phyloP scores from a whole-genome alignment of 2,329 filamentous ascomycete species.

The Talaromyces marneffei region DNA sequence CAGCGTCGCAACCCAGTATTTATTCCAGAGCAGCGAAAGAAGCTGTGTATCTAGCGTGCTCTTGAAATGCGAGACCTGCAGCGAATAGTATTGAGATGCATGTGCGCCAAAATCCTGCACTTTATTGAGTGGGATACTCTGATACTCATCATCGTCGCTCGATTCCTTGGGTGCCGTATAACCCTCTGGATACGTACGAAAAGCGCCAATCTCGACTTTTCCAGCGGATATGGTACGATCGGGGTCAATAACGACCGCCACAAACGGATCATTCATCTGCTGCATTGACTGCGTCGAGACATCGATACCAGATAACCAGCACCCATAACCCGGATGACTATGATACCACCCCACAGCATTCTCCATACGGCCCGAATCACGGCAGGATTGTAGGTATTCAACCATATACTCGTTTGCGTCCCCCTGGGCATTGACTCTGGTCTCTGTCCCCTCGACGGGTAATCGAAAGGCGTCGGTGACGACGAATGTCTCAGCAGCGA shows the following conservation, averaged over 20 bases:
- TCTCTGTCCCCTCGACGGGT: conserved; percentile 97
- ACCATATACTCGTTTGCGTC: conserved; percentile 98
- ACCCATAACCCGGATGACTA: conserved; percentile 93
- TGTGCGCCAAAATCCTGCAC: conserved; percentile 95
- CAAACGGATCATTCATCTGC: conserved; percentile 87
- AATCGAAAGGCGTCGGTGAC: conserved; percentile 91
- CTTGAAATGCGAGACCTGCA: conserved; percentile 93
- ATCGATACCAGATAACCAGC: conserved; percentile 96
- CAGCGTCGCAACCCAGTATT: conserved; percentile 91
- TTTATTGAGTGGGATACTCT: conserved; percentile 76
- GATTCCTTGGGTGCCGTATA: conserved; percentile 55
- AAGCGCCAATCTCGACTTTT: conserved; percentile 95
- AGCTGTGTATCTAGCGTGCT: conserved; percentile 82
- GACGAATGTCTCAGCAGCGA: conserved; percentile 74
- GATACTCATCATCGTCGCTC: conserved; percentile 41
- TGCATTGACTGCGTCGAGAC: conserved; percentile 81
- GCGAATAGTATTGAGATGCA: conserved; percentile 79
- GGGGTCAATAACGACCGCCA: conserved; percentile 93
- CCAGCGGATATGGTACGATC: conserved; percentile 91
- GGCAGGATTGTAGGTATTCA: conserved; percentile 68
- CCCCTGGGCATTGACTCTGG: conserved; percentile 88
- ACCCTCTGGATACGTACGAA: conserved; percentile 77
- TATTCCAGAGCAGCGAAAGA: conserved; percentile 90
- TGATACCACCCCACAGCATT: conserved; percentile 99
- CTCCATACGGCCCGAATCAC: conserved; percentile 72